Conservation (phyloP, 78 protist genomes). For the Bodo saltans region DNA sequence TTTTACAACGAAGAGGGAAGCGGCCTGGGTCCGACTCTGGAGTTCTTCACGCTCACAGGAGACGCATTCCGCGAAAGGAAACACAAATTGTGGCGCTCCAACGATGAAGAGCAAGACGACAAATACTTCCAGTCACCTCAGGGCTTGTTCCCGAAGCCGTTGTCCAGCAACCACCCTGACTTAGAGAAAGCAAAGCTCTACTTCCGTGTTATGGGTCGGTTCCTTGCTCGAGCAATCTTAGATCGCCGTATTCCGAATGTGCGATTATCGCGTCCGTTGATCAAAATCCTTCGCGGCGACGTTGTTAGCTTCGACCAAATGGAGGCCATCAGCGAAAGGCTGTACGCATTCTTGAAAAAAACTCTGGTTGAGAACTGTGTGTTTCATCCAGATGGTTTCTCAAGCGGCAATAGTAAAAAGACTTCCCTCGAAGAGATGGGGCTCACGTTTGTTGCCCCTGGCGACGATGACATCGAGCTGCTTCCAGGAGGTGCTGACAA, state of each 20-base stretch:
- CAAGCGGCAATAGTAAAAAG: not conserved
- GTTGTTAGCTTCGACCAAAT: slow-evolving; percentile 14
- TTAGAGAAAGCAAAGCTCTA: too few relatives aligned
- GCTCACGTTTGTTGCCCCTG: slow-evolving; percentile 40
- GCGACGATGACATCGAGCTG: slow-evolving; percentile 25
- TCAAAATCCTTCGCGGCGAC: slow-evolving; percentile 3
- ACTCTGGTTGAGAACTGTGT: not conserved
- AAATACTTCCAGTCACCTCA: too few relatives aligned
- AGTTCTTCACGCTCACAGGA: slow-evolving; percentile 62
- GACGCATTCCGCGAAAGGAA: slow-evolving; percentile 27
- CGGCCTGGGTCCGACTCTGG: slow-evolving; percentile 84
- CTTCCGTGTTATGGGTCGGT: slow-evolving; percentile 50
- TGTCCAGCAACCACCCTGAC: not conserved
- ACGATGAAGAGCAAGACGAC: too few relatives aligned
- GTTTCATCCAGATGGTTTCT: too few relatives aligned
- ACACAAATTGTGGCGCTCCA: slow-evolving; percentile 43
- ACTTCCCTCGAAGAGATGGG: slow-evolving; percentile 1
- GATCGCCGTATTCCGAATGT: slow-evolving; percentile 51
- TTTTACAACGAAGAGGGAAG: slow-evolving; percentile 66
- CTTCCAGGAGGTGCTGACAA: not conserved
- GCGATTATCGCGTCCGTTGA: slow-evolving; percentile 15
- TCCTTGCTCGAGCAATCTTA: slow-evolving; percentile 59
- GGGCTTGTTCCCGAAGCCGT: slow-evolving; percentile 49
- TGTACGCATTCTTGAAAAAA: not conserved
- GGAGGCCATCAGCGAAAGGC: not conserved